These are phyloP conservation scores for Dillenia suffruticosa DNA, from an alignment of 164 flowering plant genomes.

Conservation along the genomic window DNA sequence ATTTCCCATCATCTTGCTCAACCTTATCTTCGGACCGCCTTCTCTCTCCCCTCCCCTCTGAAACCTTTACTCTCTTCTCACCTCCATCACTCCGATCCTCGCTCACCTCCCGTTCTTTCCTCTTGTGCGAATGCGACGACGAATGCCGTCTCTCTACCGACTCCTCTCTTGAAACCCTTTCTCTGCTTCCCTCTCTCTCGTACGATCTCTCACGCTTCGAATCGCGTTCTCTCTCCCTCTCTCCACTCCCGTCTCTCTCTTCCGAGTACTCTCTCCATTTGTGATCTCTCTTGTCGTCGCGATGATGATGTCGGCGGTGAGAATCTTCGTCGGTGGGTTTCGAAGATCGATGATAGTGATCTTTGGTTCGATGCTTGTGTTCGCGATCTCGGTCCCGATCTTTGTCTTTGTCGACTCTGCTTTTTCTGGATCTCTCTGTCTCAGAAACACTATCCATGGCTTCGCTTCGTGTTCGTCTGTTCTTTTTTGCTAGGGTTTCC, in stretches of 20 bases:
- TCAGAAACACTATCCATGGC: conserved; percentile 13
- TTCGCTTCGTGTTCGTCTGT: too few species aligned
- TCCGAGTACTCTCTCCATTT: conserved; percentile 4
- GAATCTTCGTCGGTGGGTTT: conserved; percentile 7
- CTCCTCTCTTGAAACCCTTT: conserved; percentile 18
- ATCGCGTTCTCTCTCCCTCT: conserved; percentile 16
- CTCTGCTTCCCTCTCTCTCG: conserved; percentile 31
- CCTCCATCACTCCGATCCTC: conserved; percentile 35
- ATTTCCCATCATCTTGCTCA: conserved; percentile 9
- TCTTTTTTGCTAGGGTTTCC: too few species aligned
- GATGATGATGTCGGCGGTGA: conserved; percentile 8
- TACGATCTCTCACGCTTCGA: conserved; percentile 22
- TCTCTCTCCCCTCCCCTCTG: conserved; percentile 33
- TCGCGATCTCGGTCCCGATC: conserved; percentile 20
- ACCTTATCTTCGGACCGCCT: conserved; percentile 26
- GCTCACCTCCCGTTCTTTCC: conserved; percentile 59
- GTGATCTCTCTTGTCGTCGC: conserved; percentile 20
- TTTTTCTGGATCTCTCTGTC: conserved; percentile 14
- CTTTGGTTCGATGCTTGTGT: conserved; percentile 15
- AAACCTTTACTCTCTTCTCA: conserved; percentile 47
- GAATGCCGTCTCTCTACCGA: conserved; percentile 16
- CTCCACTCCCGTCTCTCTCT: conserved; percentile 1
- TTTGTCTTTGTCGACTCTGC: conserved; percentile 17
- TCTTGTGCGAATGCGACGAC: conserved; percentile 31
- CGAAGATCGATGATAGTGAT: background rate